These are phyloP conservation scores for Flaveria trinervia DNA, from an alignment of 129 eudicot genomes.

Conservation along the genomic window DNA sequence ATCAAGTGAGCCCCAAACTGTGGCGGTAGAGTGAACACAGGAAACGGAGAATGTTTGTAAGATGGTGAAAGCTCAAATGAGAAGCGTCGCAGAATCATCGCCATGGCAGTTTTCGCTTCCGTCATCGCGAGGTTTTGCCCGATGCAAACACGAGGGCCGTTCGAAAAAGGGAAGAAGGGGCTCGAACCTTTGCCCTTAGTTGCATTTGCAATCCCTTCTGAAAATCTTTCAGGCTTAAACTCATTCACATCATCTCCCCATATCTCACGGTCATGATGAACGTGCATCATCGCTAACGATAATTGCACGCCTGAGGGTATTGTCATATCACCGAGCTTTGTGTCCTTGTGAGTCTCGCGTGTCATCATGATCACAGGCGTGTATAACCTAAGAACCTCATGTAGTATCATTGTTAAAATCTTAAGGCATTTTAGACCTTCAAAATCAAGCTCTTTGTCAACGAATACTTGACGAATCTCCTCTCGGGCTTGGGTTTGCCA, in stretches of 20 bases:
- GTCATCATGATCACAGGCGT: slow-evolving; percentile 40
- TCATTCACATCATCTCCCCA: slow-evolving; percentile 67
- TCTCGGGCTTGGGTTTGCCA: slow-evolving; percentile 56
- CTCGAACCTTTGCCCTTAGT: slow-evolving; percentile 38
- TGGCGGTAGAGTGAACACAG: slow-evolving; percentile 48
- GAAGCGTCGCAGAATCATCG: slow-evolving; percentile 51
- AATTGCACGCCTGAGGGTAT: slow-evolving; percentile 54
- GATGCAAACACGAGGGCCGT: slow-evolving; percentile 67
- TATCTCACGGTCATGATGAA: slow-evolving; percentile 49
- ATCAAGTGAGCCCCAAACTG: slow-evolving; percentile 60
- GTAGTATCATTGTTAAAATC: slow-evolving; percentile 46
- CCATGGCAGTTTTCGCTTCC: slow-evolving; percentile 57
- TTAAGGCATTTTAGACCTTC: slow-evolving; percentile 46
- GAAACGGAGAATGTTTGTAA: slow-evolving; percentile 58
- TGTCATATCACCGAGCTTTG: slow-evolving; percentile 46
- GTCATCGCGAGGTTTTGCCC: slow-evolving; percentile 61
- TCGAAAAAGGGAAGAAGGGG: slow-evolving; percentile 51
- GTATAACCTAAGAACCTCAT: slow-evolving; percentile 59
- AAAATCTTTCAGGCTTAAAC: slow-evolving; percentile 66
- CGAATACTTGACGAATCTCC: slow-evolving; percentile 47
- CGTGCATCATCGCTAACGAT: slow-evolving; percentile 33
- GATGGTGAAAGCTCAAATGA: slow-evolving; percentile 57
- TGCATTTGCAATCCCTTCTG: slow-evolving; percentile 52
- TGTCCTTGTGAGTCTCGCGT: slow-evolving; percentile 39
- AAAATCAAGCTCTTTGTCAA: slow-evolving; percentile 30